phyloP scores from a whole-genome alignment of 2,329 filamentous ascomycete genomes.

The Pseudogymnoascus sp. region DNA sequence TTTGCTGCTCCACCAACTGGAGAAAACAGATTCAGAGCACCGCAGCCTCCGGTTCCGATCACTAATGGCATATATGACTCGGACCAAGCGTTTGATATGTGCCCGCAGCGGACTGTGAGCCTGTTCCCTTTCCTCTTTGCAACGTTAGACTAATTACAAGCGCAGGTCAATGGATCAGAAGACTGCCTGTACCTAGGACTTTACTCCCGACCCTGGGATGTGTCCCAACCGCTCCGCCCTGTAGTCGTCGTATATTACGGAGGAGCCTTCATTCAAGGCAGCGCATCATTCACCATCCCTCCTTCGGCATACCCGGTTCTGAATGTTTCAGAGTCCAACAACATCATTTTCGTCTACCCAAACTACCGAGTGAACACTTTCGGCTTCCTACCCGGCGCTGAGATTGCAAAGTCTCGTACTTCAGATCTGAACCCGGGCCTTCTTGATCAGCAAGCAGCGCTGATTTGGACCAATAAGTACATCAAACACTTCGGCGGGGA shows the following conservation, averaged over 20 bases:
- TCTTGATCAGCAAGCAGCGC: slow-evolving; percentile 50
- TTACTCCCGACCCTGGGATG: slow-evolving; percentile 49
- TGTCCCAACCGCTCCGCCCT: slow-evolving; percentile 39
- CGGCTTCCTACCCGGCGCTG: slow-evolving; percentile 57
- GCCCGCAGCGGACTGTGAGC: slow-evolving; percentile 46
- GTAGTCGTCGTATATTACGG: slow-evolving; percentile 56
- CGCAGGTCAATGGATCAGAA: slow-evolving; percentile 44
- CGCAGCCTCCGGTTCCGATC: slow-evolving; percentile 46
- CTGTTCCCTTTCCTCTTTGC: neutral
- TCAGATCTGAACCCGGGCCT: slow-evolving; percentile 55
- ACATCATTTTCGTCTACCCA: slow-evolving; percentile 50
- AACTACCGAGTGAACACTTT: slow-evolving; percentile 59
- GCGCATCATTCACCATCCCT: slow-evolving; percentile 46
- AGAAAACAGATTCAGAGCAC: slow-evolving; percentile 51
- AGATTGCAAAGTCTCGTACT: slow-evolving; percentile 44
- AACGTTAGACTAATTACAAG: neutral
- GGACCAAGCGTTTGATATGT: slow-evolving; percentile 48
- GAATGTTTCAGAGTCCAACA: slow-evolving; percentile 42
- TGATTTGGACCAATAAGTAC: slow-evolving; percentile 54
- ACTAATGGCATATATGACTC: slow-evolving; percentile 46
- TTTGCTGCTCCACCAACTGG: slow-evolving; percentile 52
- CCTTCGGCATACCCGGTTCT: slow-evolving; percentile 51
- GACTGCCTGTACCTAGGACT: slow-evolving; percentile 56
- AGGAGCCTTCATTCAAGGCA: slow-evolving; percentile 53
- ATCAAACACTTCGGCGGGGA: slow-evolving; percentile 54